These are phyloP conservation scores for Leccinellum rugosiceps DNA, from an alignment of 768 basidiomycete species.

Conservation along the genomic window DNA sequence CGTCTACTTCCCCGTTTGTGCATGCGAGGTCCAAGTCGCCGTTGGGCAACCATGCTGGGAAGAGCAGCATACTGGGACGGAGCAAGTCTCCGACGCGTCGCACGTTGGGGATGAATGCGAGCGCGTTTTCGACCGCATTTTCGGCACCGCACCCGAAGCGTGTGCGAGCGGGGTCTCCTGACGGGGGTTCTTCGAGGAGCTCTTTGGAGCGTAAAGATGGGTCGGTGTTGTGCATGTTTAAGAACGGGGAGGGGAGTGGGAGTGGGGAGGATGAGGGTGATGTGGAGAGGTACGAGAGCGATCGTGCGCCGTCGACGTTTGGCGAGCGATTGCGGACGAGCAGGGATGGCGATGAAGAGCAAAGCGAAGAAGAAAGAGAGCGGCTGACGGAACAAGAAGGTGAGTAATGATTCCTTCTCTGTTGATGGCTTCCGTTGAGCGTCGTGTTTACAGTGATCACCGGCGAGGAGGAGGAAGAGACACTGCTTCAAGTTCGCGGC, in stretches of 20 bases:
- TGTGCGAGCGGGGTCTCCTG: slow-evolving; percentile 49
- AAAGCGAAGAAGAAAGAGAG: slow-evolving; percentile 39
- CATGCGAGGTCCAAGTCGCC: slow-evolving; percentile 52
- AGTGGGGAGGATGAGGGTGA: slow-evolving; percentile 46
- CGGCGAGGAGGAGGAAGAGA: slow-evolving; percentile 81
- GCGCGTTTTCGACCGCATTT: slow-evolving; percentile 53
- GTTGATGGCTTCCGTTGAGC: background rate
- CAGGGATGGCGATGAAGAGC: slow-evolving; percentile 56
- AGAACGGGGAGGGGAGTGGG: slow-evolving; percentile 37
- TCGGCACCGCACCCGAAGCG: slow-evolving; percentile 48
- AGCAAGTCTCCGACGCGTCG: slow-evolving; percentile 59
- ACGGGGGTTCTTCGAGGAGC: slow-evolving; percentile 39
- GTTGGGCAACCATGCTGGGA: slow-evolving; percentile 24
- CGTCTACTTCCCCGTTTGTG: slow-evolving; percentile 32
- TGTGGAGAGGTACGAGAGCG: slow-evolving; percentile 28
- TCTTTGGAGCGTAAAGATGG: slow-evolving; percentile 41
- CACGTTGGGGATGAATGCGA: slow-evolving; percentile 38
- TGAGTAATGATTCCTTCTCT: slow-evolving; percentile 26
- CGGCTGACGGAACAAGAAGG: slow-evolving; percentile 68
- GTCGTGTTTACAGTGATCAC: slow-evolving; percentile 50
- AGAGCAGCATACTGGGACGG: slow-evolving; percentile 27
- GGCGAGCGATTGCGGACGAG: slow-evolving; percentile 65
- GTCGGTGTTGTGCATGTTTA: slow-evolving; percentile 26
- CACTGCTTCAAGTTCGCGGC: slow-evolving; percentile 70
- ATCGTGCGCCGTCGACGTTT: slow-evolving; percentile 43